Percentiles rank a stretch among this genome's conserved stretches.
Evolutionary conservation across 768 basidiomycete species (phyloP).

Genomic region (Leccinum aurantiacum): DNA sequence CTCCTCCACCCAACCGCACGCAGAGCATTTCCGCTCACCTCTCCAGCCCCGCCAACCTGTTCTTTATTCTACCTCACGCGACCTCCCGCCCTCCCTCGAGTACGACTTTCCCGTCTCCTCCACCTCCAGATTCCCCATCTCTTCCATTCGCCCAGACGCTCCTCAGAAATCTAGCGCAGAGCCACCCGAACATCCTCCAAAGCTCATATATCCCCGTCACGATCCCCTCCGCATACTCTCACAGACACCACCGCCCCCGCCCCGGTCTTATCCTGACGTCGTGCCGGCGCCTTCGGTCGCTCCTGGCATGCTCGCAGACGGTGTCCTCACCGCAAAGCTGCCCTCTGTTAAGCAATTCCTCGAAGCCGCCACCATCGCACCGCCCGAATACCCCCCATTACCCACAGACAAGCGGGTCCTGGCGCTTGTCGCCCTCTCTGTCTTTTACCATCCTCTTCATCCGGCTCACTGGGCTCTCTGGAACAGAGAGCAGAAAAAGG

Average conservation of each 20-base stretch:
- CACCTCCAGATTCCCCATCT: conserved; percentile 36
- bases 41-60: conserved; percentile 18
- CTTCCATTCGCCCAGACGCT: conserved; percentile 37
- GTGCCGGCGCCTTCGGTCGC: conserved; percentile 28
- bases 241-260: conserved; percentile 18
- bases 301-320: conserved; percentile 38
- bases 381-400: conserved; percentile 40
- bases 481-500: conserved; percentile 48
- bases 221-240: conserved; percentile 34
- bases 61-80: conserved; percentile 14
- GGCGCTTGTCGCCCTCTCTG: conserved; percentile 59
- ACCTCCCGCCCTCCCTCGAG: conserved; percentile 18
- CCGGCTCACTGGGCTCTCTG: conserved; percentile 67
- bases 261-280: conserved; percentile 23
- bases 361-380: conserved; percentile 37
- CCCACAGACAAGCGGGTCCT: conserved; percentile 46
- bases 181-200: conserved; percentile 25
- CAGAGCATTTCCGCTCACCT: conserved; percentile 15
- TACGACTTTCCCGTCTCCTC: conserved; percentile 24
- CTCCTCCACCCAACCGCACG: background rate
- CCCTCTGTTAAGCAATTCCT: conserved; percentile 51
- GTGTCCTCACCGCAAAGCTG: conserved; percentile 46
- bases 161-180: conserved; percentile 20
- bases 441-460: conserved; percentile 54
- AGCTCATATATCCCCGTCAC: conserved; percentile 31